phyloP scores from a whole-genome alignment of 495 filamentous ascomycete species.

The Penicillium salamii region DNA sequence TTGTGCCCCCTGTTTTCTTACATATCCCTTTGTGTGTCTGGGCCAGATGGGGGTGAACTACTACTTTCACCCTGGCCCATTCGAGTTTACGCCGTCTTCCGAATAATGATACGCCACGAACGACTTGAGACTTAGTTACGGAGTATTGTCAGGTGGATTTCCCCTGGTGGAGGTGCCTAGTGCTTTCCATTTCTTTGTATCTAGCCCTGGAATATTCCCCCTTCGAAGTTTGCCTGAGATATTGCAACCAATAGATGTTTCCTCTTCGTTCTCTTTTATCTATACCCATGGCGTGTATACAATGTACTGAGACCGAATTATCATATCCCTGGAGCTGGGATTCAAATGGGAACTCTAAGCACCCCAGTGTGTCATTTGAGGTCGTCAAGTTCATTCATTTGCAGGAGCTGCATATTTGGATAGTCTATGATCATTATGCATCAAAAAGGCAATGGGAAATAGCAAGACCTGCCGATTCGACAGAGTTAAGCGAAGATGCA shows the following conservation, averaged over 20 bases:
- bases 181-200: slow-evolving; percentile 17
- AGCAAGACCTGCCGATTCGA: neutral
- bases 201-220: slow-evolving; percentile 11
- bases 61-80: neutral
- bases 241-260: slow-evolving; percentile 12
- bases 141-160: slow-evolving; percentile 7
- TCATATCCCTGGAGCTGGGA: too few relatives aligned
- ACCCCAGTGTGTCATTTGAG: neutral
- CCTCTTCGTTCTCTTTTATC: too few relatives aligned
- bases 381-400: slow-evolving; percentile 7
- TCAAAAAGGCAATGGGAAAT: neutral
- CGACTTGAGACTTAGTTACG: slow-evolving; percentile 14
- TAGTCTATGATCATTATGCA: slow-evolving; percentile 4
- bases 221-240: slow-evolving; percentile 7
- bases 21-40: slow-evolving; percentile 15
- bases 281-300: too few relatives aligned
- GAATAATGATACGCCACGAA: slow-evolving; percentile 29
- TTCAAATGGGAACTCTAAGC: too few relatives aligned
- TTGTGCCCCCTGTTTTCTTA: slow-evolving; percentile 3
- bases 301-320: neutral
- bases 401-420: slow-evolving; percentile 1
- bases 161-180: slow-evolving; percentile 3
- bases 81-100: slow-evolving; percentile 16
- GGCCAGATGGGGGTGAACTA: slow-evolving; percentile 10
- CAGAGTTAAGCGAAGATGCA: neutral